phyloP scores from a whole-genome alignment of 345 rosid genomes.

The Melaleuca alternifolia region DNA sequence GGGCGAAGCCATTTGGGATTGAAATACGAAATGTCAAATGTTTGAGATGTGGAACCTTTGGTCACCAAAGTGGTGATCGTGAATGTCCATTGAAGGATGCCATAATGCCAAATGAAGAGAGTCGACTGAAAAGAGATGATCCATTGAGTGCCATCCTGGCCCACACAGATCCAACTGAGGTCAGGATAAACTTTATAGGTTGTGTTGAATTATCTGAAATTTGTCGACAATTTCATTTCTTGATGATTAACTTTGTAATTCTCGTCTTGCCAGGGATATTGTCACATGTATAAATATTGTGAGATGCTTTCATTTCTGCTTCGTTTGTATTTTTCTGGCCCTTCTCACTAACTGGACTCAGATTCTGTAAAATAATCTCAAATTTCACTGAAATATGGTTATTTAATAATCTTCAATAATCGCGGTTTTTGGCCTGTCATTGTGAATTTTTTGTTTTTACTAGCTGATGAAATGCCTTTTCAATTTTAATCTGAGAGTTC shows the following conservation, averaged over 20 bases:
- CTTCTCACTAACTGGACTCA: not conserved
- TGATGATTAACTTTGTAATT: not conserved
- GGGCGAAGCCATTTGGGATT: conserved; percentile 85
- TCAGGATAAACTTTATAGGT: conserved; percentile 10
- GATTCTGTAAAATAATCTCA: not conserved
- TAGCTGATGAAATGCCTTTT: not conserved
- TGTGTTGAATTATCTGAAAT: not conserved
- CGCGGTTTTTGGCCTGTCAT: not conserved
- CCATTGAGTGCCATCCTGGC: conserved; percentile 87
- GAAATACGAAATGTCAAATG: conserved; percentile 92
- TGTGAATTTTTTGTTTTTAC: not conserved
- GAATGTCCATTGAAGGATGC: conserved; percentile 95
- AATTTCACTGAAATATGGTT: not conserved
- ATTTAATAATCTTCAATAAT: not conserved
- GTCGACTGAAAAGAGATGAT: conserved; percentile 85
- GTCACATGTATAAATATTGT: not conserved
- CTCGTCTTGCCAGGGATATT: not conserved
- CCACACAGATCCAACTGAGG: conserved; percentile 78
- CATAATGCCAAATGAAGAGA: conserved; percentile 94
- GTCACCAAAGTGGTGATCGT: conserved; percentile 98
- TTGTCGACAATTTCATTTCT: not conserved
- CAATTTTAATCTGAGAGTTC: not conserved
- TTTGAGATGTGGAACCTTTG: conserved; percentile 78
- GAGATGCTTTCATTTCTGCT: not conserved
- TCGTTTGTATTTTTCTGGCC: not conserved